Evolutionary conservation across 345 rosid genomes (phyloP).

Genomic region (Eucalyptus paniculata): DNA sequence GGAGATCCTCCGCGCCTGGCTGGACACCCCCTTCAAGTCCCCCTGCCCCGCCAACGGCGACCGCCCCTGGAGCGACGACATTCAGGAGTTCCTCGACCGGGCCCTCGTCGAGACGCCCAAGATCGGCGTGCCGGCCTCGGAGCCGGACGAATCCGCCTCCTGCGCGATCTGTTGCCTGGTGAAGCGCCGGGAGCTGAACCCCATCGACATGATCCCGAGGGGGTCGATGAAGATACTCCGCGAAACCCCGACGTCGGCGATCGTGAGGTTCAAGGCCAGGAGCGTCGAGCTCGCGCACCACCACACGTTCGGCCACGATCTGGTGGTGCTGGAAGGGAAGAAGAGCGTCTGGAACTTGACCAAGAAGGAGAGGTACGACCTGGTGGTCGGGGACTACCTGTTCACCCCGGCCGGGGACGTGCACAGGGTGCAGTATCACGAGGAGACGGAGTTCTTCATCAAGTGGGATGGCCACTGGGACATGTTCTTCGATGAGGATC

Average conservation of each 20-base stretch:
- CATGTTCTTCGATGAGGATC: conserved; percentile 71
- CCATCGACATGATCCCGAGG: conserved; percentile 65
- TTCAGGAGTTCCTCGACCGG: conserved; percentile 34
- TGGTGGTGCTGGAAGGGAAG: conserved; percentile 61
- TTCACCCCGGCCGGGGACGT: conserved; percentile 79
- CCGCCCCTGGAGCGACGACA: conserved; percentile 49
- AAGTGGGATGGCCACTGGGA: conserved; percentile 97
- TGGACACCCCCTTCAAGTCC: conserved; percentile 58
- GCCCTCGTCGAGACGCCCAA: conserved; percentile 38
- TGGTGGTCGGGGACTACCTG: conserved; percentile 59
- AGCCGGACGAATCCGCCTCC: neutral
- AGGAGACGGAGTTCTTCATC: conserved; percentile 83
- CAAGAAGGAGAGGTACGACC: conserved; percentile 53
- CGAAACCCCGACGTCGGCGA: conserved; percentile 76
- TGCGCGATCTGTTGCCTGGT: conserved; percentile 55
- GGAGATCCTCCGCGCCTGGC: conserved; percentile 62
- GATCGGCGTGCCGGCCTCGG: conserved; percentile 21
- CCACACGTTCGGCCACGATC: conserved; percentile 79
- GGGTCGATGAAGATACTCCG: conserved; percentile 87
- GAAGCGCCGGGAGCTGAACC: conserved; percentile 46
- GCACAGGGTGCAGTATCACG: conserved; percentile 76
- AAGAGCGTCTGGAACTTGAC: conserved; percentile 82
- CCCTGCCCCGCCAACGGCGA: conserved; percentile 64
- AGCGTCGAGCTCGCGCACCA: conserved; percentile 93
- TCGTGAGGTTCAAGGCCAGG: conserved; percentile 68